Base-by-base conservation (phyloP, 257 asterid species). In the Fraxinus americana region DNA sequence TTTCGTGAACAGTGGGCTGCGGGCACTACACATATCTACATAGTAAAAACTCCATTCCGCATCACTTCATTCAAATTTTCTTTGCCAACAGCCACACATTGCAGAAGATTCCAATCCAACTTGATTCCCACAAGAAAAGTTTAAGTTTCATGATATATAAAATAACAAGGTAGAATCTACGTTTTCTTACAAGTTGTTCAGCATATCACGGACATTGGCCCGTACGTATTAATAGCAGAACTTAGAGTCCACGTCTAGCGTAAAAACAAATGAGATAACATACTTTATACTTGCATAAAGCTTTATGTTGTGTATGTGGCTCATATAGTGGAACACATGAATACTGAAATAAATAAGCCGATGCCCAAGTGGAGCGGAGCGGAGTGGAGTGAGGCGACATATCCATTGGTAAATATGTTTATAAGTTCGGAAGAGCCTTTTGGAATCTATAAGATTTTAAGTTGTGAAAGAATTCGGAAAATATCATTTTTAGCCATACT, bases 31-130 rank as follows among this genome's bases (percentile, higher is more conserved):
- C 72, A 81, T 61, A 36, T 45, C 52, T 27, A 38, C 54, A 75
- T 12, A 30, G 36, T 72, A 63, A 14, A 72, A 12, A 17, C 30
- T 32, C 35, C 32, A 9, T 25, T 4, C 16, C 7, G 23, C 34
- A 34, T 43, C 67, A 45, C 67, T 57, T 86, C 81, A 85, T 61
- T 76, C 81, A 5, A 76, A 75, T 32, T 79, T 83, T 91, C 81
- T 61, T 83, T n/a, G 90, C 82, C 35, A 73, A 92, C 54, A 92
- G 35, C 92, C 93, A 94, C 73, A 92, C 21, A 4, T 71, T 74
- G 83, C 86, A 89, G 74, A 92, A 88, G 84, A 94, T 86, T 13
- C 97, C 98, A 29, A 94, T 85, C 97, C 97, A 94, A 71, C 95
- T 97, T 94, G 92, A 68, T 74, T 67, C 70, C 2, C 43, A 34